A percentile compares a stretch with the other conserved stretches of the same genome.
Conservation (phyloP, 495 filamentous ascomycete genomes). For the Evernia prunastri region DNA sequence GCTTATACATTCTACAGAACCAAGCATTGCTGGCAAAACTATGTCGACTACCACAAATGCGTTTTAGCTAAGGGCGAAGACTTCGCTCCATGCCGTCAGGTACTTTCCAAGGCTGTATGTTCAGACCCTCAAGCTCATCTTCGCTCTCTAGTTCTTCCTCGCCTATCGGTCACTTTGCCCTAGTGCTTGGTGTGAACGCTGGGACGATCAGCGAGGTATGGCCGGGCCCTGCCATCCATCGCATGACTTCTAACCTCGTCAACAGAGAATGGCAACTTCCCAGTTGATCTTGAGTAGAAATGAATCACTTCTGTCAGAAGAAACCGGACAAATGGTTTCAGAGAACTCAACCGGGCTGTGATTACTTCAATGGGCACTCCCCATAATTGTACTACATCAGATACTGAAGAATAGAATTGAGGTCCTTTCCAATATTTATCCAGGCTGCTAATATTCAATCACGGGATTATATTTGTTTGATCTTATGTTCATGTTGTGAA, state of each 20-base stretch:
- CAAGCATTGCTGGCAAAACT: slow-evolving; percentile 97
- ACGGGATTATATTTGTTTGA: background rate
- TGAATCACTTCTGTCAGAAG: background rate
- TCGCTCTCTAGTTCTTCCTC: slow-evolving; percentile 68
- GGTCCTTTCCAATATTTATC: background rate
- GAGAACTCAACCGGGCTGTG: background rate
- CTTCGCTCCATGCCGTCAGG: slow-evolving; percentile 95
- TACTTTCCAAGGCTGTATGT: slow-evolving; percentile 35
- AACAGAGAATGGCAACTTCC: slow-evolving; percentile 87
- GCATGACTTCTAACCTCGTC: background rate
- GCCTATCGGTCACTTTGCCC: slow-evolving; percentile 97
- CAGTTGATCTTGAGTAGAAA: slow-evolving; percentile 45
- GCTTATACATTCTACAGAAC: slow-evolving; percentile 39
- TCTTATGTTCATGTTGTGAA: background rate
- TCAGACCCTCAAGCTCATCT: background rate
- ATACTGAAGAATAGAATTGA: background rate
- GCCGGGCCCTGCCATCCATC: slow-evolving; percentile 8
- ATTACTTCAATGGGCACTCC: background rate
- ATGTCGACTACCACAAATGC: slow-evolving; percentile 99
- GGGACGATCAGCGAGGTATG: slow-evolving; percentile 96
- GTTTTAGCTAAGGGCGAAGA: slow-evolving; percentile 97
- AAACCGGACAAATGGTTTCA: background rate
- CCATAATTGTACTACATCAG: background rate
- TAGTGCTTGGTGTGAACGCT: slow-evolving; percentile 86
- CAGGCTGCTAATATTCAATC: no score